Evolutionary conservation across 371 early-diverging fungal species (phyloP).

Genomic region (Actinomortierella wolfii): DNA sequence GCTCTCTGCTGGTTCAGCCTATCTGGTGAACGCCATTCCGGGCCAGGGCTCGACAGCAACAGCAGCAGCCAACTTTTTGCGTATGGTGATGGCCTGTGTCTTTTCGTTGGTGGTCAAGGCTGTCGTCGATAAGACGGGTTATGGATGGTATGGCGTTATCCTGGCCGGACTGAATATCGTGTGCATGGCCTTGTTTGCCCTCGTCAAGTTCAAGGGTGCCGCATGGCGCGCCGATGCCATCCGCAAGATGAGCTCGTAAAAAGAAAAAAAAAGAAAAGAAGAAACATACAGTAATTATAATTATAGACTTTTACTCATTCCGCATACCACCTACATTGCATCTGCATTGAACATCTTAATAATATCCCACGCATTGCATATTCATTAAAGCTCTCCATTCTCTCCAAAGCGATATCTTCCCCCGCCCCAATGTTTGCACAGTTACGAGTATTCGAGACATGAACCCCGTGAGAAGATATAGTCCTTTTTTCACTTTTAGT

Average conservation of each 20-base stretch:
- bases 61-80: constrained; percentile 60
- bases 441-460: no score
- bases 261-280: no score
- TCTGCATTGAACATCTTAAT: no score
- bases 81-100: constrained; percentile 61
- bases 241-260: constrained; percentile 6
- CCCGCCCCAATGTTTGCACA: no score
- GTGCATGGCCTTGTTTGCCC: constrained; percentile 25
- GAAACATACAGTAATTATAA: no score
- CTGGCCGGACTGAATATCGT: constrained; percentile 27
- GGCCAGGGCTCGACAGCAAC: constrained; percentile 65
- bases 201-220: constrained; percentile 36
- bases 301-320: no score
- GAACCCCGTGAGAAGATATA: no score
- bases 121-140: constrained; percentile 22
- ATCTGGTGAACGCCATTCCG: constrained; percentile 60
- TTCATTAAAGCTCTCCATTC: no score
- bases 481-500: no score
- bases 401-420: no score
- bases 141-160: constrained; percentile 36
- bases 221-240: constrained; percentile 28
- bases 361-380: no score
- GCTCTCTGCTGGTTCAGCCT: constrained; percentile 56
- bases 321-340: no score
- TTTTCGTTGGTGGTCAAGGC: constrained; percentile 52